These are phyloP conservation scores for Arctium lappa DNA, from an alignment of 129 eudicot species.

Conservation along the genomic window DNA sequence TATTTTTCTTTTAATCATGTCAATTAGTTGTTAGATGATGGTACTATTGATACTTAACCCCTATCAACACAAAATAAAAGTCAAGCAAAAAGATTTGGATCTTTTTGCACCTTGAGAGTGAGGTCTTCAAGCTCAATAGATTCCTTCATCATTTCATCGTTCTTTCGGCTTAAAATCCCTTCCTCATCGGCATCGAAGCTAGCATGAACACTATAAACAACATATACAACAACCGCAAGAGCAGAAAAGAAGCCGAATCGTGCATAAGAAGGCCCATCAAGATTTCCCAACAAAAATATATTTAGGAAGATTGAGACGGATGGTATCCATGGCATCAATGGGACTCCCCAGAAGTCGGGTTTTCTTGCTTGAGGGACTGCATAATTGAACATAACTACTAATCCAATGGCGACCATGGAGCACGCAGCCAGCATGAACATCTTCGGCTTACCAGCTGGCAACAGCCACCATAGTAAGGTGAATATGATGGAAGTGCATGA, in stretches of 20 bases:
- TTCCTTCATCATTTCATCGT: slow-evolving; percentile 32
- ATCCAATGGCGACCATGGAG: slow-evolving; percentile 44
- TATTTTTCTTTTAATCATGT: not conserved
- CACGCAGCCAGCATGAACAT: slow-evolving; percentile 72
- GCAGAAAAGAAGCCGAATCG: slow-evolving; percentile 85
- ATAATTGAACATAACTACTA: slow-evolving; percentile 54
- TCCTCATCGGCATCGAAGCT: slow-evolving; percentile 90
- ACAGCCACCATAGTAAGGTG: slow-evolving; percentile 72
- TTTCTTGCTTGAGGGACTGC: slow-evolving; percentile 78
- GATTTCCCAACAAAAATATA: slow-evolving; percentile 78
- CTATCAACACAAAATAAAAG: slow-evolving; percentile 3
- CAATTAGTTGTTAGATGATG: not conserved
- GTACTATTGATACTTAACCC: not conserved
- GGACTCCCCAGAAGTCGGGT: slow-evolving; percentile 96
- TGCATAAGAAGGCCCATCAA: slow-evolving; percentile 71
- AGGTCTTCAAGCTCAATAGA: slow-evolving; percentile 25
- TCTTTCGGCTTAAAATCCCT: slow-evolving; percentile 46
- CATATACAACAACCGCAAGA: slow-evolving; percentile 59
- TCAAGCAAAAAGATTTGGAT: not conserved
- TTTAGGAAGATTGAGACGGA: slow-evolving; percentile 70
- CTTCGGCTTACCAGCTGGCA: slow-evolving; percentile 71
- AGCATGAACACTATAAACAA: slow-evolving; percentile 89
- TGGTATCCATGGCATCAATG: slow-evolving; percentile 97
- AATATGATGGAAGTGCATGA: slow-evolving; percentile 62
- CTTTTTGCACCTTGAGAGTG: slow-evolving; percentile 37